Evolutionary conservation across 1,139 yeast species (phyloP), one percentile per base, ranked within the genome.

Genomic region (Sporopachydermia cereana): DNA sequence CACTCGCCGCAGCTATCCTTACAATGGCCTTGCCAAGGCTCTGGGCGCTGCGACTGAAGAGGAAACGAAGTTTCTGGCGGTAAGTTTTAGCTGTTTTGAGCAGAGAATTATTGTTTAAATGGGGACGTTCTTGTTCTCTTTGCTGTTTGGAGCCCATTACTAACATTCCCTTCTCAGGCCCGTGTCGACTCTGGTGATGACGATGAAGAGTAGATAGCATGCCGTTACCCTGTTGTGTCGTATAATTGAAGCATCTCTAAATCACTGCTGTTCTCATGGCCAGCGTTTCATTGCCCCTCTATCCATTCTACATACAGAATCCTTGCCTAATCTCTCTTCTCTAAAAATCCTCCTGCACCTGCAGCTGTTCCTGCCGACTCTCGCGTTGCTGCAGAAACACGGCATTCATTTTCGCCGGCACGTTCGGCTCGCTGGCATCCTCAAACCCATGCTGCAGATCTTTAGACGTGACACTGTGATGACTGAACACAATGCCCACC

Each of bases 1-100:
- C 45, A 76, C 76, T 68, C 86, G 86, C 47, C 74, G 94, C 64
- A 73, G 79, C 36, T 84, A 71, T 61, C 93, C 93, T 42, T 71
- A 71, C 54, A 83, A 76, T 48, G 95, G 95, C 3, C 71, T 84
- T 53, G 84, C 85, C 56, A 74, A 69, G 60, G 83, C 75, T 50
- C 69, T 84, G 54, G 93, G 93, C 48, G 83, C 88, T 4, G 70
- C 70, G 42, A 67, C 63, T 44, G 69, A 68, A 29, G 72, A 72
- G 53, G 71, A 72, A 50, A 74, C 68, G 49, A 55, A 54, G 16
- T 50, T 64, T 46, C 58, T 50, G 48, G 64, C 63, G 47, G 70
- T 71, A 17, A 62, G 67, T 48, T n/a, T n/a, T 36, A 14, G n/a
- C n/a, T 14, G n/a, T n/a, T n/a, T n/a, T n/a, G n/a, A n/a, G n/a